Percentiles rank a stretch among this genome's conserved stretches.
phyloP scores from a whole-genome alignment of 1,284 basidiomycete genomes.

The Rhizoctonia solani region DNA sequence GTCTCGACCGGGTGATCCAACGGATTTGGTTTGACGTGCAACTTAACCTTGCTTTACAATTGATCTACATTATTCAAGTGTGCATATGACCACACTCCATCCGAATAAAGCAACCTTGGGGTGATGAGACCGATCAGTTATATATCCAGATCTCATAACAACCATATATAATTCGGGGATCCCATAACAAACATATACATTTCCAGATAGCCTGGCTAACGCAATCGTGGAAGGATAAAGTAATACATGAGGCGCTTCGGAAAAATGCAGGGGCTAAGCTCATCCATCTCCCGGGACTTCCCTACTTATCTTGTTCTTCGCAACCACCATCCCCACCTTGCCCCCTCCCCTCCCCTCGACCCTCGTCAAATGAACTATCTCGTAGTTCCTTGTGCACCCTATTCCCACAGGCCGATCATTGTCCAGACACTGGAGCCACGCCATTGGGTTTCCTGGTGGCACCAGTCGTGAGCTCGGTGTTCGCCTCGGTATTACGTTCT shows the following conservation, averaged over 20 bases:
- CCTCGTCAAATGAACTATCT: background rate
- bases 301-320: conserved; percentile 9
- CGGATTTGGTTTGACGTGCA: too few relatives aligned
- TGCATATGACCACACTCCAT: too few relatives aligned
- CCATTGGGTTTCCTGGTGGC: conserved; percentile 12
- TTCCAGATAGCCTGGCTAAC: conserved; percentile 10
- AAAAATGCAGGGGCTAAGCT: conserved; percentile 6
- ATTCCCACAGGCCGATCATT: background rate
- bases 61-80: too few relatives aligned
- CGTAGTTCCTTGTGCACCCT: background rate
- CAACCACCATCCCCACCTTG: background rate
- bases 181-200: conserved; percentile 29
- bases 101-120: too few relatives aligned
- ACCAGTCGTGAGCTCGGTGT: conserved; percentile 16
- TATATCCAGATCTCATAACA: background rate
- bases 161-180: background rate
- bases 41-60: too few relatives aligned
- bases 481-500: conserved; percentile 32
- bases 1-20: too few relatives aligned
- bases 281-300: conserved; percentile 5
- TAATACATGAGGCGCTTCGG: conserved; percentile 28
- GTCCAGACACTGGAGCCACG: conserved; percentile 7
- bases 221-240: conserved; percentile 18
- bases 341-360: background rate
- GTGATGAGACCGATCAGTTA: background rate